phyloP scores from a whole-genome alignment of 441 rosid genomes.

The Omphalea diandra region DNA sequence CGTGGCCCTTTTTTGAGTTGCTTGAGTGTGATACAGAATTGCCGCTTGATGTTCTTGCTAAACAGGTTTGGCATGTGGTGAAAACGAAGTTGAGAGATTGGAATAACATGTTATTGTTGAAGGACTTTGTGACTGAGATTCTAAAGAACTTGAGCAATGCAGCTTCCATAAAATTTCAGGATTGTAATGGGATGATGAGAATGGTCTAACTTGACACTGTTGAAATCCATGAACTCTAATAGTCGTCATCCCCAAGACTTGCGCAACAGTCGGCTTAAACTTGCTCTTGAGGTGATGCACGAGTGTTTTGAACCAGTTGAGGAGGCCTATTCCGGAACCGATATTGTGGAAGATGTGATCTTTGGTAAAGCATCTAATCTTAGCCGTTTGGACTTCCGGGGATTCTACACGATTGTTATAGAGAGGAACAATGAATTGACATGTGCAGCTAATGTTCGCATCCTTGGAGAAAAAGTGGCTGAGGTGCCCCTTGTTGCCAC shows the following conservation, averaged over 20 bases:
- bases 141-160: no score
- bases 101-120: no score
- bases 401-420: conserved; percentile 68
- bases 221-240: conserved; percentile 35
- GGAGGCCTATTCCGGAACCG: conserved; percentile 49
- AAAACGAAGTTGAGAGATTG: no score
- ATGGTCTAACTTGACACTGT: conserved; percentile 59
- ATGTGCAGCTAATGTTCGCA: conserved; percentile 54
- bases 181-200: no score
- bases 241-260: conserved; percentile 25
- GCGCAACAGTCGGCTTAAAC: conserved; percentile 49
- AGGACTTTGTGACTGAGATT: no score
- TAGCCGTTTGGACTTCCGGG: conserved; percentile 55
- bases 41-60: background rate
- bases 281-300: conserved; percentile 65
- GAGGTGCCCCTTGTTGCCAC: conserved; percentile 79
- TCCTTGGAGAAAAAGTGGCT: conserved; percentile 62
- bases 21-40: background rate
- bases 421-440: conserved; percentile 55
- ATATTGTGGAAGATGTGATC: conserved; percentile 60
- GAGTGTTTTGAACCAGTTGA: conserved; percentile 69
- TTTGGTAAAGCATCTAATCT: conserved; percentile 57
- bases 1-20: background rate
- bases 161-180: no score
- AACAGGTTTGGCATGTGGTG: background rate